Base-by-base conservation (phyloP, 176 grass and related monocot species). In the Secale cereale region DNA sequence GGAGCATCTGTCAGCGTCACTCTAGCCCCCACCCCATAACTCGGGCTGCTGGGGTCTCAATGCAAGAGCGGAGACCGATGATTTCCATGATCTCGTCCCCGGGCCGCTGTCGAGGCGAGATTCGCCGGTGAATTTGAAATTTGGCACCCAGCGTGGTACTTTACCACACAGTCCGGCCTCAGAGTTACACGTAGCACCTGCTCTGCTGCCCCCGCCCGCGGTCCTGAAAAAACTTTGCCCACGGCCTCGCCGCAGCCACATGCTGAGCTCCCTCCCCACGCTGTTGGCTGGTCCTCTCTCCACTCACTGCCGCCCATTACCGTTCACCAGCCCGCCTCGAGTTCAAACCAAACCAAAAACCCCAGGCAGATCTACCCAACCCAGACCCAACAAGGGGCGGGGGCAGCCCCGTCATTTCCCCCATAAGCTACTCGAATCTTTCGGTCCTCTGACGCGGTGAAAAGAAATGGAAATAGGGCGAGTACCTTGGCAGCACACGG, bases 391-490 rank as follows among this genome's bases (percentile, higher is more conserved):
- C 52, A 37, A 19, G 5, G 3, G 25, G n/a, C 15, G 25, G 80
- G 88, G 84, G 76, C 8, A 80, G 14, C 25, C 11, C 31, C 22
- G 71, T 89, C 83, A 78, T 87, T 78, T 61, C 43, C 19, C 0
- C 9, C 43, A 3, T 14, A 17, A 6, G n/a, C 65, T 25, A 86
- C 73, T 83, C 80, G 84, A 87, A 90, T 87, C 84, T 90, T 72
- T 46, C 25, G 67, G 67, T 79, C 45, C 46, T 79, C 39, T 67
- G 68, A 84, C 68, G 89, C 81, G 66, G 89, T 87, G n/a, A 68
- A 87, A 75, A 45, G 22, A 71, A 26, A 22, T 22, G 23, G 40
- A 41, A 41, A 41, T 41, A 43, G 40, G 40, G 40, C 40, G 40
- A 43, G 40, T 43, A 43, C 4, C 45, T 30, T 76, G 41, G 72